Conservation (phyloP, 2,329 filamentous ascomycete species). For the Claviceps sp. region DNA sequence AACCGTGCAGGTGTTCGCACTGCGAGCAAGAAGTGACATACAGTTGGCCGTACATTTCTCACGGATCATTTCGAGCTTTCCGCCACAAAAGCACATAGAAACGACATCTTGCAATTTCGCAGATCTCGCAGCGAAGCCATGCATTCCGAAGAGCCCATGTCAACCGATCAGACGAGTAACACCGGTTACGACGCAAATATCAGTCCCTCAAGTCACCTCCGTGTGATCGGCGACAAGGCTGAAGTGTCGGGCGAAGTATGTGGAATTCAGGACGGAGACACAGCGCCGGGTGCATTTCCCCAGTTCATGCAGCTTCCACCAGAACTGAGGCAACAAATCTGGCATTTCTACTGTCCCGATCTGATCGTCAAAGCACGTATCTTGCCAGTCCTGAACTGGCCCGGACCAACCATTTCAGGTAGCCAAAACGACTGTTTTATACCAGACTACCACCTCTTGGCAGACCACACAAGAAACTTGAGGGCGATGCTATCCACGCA, state of each 20-base stretch:
- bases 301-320: conserved; percentile 16
- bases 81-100: no score
- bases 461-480: conserved; percentile 15
- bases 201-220: no score
- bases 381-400: conserved; percentile 4
- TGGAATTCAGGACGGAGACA: background rate
- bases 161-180: no score
- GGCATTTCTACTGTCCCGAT: conserved; percentile 15
- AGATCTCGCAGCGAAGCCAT: background rate
- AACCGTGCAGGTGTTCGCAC: no score
- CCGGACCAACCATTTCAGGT: no score
- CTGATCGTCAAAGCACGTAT: conserved; percentile 12
- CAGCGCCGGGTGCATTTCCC: conserved; percentile 9
- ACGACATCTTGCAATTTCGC: background rate
- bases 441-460: conserved; percentile 12
- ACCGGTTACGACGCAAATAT: no score
- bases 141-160: background rate
- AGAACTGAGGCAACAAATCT: conserved; percentile 16
- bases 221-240: no score
- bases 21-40: no score
- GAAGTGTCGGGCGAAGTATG: background rate
- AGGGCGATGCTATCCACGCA: conserved; percentile 21
- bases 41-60: no score
- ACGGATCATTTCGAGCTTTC: no score
- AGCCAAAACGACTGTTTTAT: conserved; percentile 1